phyloP scores from a whole-genome alignment of 176 grass and related monocot genomes.

The Paspalum vaginatum region DNA sequence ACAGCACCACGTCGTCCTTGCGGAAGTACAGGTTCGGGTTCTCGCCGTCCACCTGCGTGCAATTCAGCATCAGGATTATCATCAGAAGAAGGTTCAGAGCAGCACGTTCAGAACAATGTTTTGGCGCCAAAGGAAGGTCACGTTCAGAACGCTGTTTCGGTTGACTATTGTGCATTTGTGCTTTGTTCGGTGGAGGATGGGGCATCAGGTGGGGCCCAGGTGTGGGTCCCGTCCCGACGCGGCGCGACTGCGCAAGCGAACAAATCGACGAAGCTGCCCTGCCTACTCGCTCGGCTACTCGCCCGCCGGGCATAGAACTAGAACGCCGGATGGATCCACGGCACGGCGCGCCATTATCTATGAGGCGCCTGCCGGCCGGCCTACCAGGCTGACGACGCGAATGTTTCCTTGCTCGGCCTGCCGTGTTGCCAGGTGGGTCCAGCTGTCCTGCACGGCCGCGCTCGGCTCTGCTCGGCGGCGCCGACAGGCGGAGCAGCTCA shows the following conservation, averaged over 20 bases:
- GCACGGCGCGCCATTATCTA: neutral
- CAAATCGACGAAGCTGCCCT: neutral
- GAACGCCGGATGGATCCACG: slow-evolving; percentile 1
- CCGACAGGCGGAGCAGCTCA: neutral
- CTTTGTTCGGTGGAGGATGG: neutral
- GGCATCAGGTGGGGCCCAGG: neutral
- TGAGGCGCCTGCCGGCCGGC: neutral
- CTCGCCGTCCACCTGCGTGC: slow-evolving; percentile 50
- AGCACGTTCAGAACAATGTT: neutral
- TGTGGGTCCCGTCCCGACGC: too few species aligned
- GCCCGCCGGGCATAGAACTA: neutral
- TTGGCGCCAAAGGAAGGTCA: slow-evolving; percentile 29
- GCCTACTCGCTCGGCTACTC: neutral
- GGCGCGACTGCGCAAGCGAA: neutral
- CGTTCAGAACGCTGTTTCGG: too few species aligned
- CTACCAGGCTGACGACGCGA: too few species aligned
- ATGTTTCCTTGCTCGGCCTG: too few species aligned
- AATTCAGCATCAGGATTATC: neutral
- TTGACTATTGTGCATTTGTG: too few species aligned
- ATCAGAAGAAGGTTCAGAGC: too few species aligned
- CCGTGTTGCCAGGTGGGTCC: neutral
- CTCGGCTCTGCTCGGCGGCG: too few species aligned
- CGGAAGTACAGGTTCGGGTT: slow-evolving; percentile 89
- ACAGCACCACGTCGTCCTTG: slow-evolving; percentile 75
- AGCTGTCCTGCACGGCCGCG: neutral